A percentile compares a stretch with the other conserved stretches of the same genome.
phyloP scores from a whole-genome alignment of 2,329 filamentous ascomycete species.

The Meredithiella fracta region DNA sequence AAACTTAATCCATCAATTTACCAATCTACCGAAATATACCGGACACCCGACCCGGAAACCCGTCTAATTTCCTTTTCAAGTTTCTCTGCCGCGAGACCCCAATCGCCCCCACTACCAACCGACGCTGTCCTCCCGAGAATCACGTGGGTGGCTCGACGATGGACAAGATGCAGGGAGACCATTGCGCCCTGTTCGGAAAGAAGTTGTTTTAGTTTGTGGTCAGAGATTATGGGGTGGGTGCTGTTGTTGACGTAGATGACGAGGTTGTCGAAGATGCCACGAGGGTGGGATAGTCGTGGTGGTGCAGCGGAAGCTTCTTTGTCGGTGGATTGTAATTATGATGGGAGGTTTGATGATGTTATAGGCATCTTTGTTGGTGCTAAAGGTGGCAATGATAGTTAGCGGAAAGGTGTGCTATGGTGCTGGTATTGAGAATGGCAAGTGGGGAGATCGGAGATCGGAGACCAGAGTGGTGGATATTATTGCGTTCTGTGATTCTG shows the following conservation, averaged over 20 bases:
- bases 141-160: slow-evolving; percentile 68
- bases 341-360: no score
- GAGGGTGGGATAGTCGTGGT: slow-evolving; percentile 12
- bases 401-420: not conserved
- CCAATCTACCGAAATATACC: slow-evolving; percentile 72
- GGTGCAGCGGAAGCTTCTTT: not conserved
- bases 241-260: slow-evolving; percentile 79
- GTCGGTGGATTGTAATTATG: not conserved
- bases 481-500: not conserved
- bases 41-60: slow-evolving; percentile 52
- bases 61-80: slow-evolving; percentile 62
- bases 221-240: slow-evolving; percentile 63
- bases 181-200: slow-evolving; percentile 58
- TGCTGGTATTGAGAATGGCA: not conserved
- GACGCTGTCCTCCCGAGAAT: slow-evolving; percentile 50
- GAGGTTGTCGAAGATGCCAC: slow-evolving; percentile 51
- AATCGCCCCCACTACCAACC: slow-evolving; percentile 41
- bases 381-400: slow-evolving; percentile 5
- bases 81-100: slow-evolving; percentile 61
- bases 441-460: not conserved
- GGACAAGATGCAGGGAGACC: slow-evolving; percentile 53
- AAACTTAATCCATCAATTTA: slow-evolving; percentile 22
- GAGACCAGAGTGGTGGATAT: no score
- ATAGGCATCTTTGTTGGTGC: not conserved
- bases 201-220: slow-evolving; percentile 69